Conservation (phyloP, 371 early-diverging fungal species). For the Apophysomyces ossiformis region DNA sequence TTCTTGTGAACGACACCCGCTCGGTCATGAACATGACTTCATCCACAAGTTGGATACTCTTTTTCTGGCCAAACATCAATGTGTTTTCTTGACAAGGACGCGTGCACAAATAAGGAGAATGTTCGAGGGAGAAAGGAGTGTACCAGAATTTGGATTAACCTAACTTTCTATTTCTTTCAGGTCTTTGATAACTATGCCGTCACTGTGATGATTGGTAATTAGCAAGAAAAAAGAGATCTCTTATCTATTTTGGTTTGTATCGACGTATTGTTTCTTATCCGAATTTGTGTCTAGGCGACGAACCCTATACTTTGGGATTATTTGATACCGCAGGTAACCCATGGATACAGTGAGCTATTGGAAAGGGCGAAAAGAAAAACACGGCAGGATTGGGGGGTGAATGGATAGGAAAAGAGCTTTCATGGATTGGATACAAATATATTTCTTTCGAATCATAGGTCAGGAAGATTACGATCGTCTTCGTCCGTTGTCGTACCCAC, state of each 20-base stretch:
- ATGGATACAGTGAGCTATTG: neutral
- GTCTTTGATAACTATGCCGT: constrained; percentile 99
- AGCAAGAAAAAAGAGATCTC: neutral
- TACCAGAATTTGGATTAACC: neutral
- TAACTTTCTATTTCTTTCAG: constrained; percentile 34
- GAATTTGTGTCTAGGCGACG: constrained; percentile 52
- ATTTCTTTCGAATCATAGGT: constrained; percentile 43
- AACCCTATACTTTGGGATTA: constrained; percentile 89
- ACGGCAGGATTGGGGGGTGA: no score
- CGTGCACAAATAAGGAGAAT: constrained; percentile 10
- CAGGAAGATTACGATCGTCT: constrained; percentile 99
- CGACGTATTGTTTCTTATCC: neutral
- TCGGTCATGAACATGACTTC: neutral
- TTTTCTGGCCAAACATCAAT: neutral
- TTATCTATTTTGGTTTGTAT: neutral
- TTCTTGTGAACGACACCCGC: neutral
- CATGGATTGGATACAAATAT: no score
- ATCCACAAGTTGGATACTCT: constrained; percentile 1
- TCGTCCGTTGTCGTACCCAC: constrained; percentile 94
- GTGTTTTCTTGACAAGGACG: constrained; percentile 7
- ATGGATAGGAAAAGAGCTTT: no score
- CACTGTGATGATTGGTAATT: constrained; percentile 94
- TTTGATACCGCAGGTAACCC: constrained; percentile 95
- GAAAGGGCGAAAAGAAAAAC: neutral
- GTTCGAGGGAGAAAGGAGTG: constrained; percentile 8